These are phyloP conservation scores for Coccomyxa sp. DNA, from an alignment of 139 green algal species.

Conservation along the genomic window DNA sequence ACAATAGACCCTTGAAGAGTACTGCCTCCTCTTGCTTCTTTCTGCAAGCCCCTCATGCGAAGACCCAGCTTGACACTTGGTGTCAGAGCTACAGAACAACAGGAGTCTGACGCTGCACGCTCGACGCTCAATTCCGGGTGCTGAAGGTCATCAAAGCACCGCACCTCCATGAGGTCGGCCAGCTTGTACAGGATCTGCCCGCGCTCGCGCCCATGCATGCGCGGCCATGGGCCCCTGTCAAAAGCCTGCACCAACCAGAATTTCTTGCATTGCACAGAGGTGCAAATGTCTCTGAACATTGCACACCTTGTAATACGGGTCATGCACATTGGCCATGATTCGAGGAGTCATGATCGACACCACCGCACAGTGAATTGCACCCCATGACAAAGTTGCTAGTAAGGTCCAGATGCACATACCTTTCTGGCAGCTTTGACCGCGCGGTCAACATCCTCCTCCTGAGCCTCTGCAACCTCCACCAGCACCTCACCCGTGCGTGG, in stretches of 20 bases:
- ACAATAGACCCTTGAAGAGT: background rate
- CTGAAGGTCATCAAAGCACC: too few relatives aligned
- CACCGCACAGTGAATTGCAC: background rate
- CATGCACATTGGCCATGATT: background rate
- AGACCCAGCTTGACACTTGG: too few relatives aligned
- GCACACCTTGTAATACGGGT: background rate
- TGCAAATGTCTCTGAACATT: background rate
- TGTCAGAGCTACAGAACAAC: too few relatives aligned
- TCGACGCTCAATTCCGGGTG: too few relatives aligned
- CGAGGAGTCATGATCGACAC: background rate
- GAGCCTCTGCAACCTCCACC: slow-evolving; percentile 48
- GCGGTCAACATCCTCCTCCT: slow-evolving; percentile 56
- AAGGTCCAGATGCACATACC: slow-evolving; percentile 8
- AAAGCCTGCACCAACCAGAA: slow-evolving; percentile 43
- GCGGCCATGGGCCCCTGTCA: slow-evolving; percentile 58
- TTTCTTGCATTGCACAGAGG: slow-evolving; percentile 13
- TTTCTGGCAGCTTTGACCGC: slow-evolving; percentile 55
- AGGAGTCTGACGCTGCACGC: too few relatives aligned
- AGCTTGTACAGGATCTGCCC: slow-evolving; percentile 52
- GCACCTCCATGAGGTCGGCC: slow-evolving; percentile 55
- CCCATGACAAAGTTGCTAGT: background rate
- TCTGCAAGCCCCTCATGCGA: too few relatives aligned
- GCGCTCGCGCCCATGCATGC: slow-evolving; percentile 45
- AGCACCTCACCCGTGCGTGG: slow-evolving; percentile 58
- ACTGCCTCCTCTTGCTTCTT: too few relatives aligned